Evolutionary conservation across 805 yeast species (phyloP), one percentile per base, ranked within the genome.

Genomic region (Zygoascus biomembranicola): DNA sequence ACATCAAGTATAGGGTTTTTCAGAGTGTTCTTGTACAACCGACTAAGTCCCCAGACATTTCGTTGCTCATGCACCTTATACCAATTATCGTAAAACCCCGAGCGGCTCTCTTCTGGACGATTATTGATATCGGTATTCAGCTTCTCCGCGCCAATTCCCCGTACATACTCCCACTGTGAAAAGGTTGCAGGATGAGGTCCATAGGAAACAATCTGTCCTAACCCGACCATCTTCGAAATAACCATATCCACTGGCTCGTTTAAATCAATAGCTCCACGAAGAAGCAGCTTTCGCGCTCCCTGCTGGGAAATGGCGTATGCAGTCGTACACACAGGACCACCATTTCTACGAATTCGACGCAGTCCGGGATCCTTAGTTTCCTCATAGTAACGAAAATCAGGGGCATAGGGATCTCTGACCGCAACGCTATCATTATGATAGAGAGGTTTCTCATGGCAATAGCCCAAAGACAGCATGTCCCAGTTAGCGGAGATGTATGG

Each of bases 281-380:
- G 53, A 10, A 56, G 50, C 9, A 56, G 50, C 51, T 56, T 56
- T 26, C 11, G 16, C 11, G 59, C 59, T 8, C 58, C 59, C 14
- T 26, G 20, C 18, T 31, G 52, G 18, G 43, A n/a, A 11, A 56
- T n/a, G 2, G 51, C 57, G 26, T 56, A 56, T 2, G 56, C 58
- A 37, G 51, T 52, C 5, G 57, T 47, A 42, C 59, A 55, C 1
- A 28, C n/a, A 20, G 55, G 49, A 13, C 16, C 31, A 8, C 57
- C 55, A 18, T 46, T 32, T 44, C 54, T 9, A 6, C 57, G 23
- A 11, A 55, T 39, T 9, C 57, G 49, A 41, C 50, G 32, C 18
- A 35, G 26, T 13, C 31, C 32, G 28, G 28, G 3, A 8, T 41
- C 32, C 16, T 54, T 47, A 23, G 39, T 32, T 8, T n/a, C 16